These are phyloP conservation scores for Yamadazyma triangularis DNA, from an alignment of 1,139 yeast genomes.

Conservation along the genomic window DNA sequence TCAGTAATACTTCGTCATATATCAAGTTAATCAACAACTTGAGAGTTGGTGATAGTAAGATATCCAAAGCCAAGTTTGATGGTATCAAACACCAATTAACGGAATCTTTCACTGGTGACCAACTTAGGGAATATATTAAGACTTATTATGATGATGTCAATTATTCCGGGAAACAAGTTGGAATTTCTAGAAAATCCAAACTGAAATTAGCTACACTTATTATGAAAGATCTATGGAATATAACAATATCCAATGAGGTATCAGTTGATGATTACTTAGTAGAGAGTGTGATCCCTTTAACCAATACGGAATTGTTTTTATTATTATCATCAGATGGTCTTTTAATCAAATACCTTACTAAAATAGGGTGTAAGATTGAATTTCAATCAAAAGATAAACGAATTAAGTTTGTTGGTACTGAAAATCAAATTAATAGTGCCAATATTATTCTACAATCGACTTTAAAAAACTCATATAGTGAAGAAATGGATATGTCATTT, in stretches of 20 bases:
- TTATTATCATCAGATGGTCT: slow-evolving; percentile 45
- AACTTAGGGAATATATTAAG: slow-evolving; percentile 18
- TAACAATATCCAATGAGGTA: slow-evolving; percentile 23
- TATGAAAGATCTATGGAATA: slow-evolving; percentile 36
- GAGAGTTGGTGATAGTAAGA: slow-evolving; percentile 2
- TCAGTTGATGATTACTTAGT: slow-evolving; percentile 36
- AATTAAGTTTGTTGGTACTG: slow-evolving; percentile 26
- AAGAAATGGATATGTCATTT: slow-evolving; percentile 25
- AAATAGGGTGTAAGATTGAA: slow-evolving; percentile 52
- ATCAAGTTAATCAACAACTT: slow-evolving; percentile 9
- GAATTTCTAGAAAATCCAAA: slow-evolving; percentile 12
- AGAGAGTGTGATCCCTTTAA: slow-evolving; percentile 32
- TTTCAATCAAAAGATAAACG: slow-evolving; percentile 21
- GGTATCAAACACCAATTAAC: slow-evolving; percentile 6
- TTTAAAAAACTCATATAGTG: slow-evolving; percentile 29
- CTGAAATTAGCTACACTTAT: slow-evolving; percentile 18
- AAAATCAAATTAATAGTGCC: slow-evolving; percentile 29
- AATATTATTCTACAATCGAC: slow-evolving; percentile 27
- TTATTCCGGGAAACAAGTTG: slow-evolving; percentile 7
- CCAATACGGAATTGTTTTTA: slow-evolving; percentile 44
- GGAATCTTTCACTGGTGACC: slow-evolving; percentile 17
- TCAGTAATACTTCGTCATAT: slow-evolving; percentile 2
- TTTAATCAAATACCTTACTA: slow-evolving; percentile 45
- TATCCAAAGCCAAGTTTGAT: slow-evolving; percentile 8
- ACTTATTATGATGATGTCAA: slow-evolving; percentile 5